Conservation (phyloP, 164 flowering plant species). For the Cinnamomum micranthum region DNA sequence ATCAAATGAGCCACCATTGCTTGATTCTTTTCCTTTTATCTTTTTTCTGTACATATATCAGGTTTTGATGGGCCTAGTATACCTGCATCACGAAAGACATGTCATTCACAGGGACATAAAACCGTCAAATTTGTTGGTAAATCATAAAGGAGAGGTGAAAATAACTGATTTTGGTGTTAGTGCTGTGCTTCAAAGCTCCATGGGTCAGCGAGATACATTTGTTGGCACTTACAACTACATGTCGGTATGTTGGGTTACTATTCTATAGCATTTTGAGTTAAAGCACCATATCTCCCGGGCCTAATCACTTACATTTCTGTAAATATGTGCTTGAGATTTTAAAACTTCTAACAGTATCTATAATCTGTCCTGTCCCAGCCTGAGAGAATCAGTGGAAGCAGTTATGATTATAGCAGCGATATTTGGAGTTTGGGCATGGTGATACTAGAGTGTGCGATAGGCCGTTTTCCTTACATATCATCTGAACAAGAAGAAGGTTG, state of each 20-base stretch:
- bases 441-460: constrained; percentile 92
- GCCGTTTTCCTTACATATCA: constrained; percentile 79
- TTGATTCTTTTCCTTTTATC: neutral
- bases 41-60: constrained; percentile 23
- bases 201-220: constrained; percentile 95
- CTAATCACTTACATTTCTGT: neutral
- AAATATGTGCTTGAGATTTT: neutral
- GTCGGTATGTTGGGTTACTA: constrained; percentile 61
- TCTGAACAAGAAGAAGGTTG: constrained; percentile 71
- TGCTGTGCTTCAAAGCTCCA: constrained; percentile 80
- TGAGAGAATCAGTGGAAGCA: constrained; percentile 89
- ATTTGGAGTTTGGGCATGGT: constrained; percentile 99
- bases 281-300: neutral
- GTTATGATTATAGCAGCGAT: constrained; percentile 89
- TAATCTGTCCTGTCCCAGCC: constrained; percentile 46
- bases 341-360: neutral
- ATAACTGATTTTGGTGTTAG: constrained; percentile 99
- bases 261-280: neutral
- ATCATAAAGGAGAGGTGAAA: constrained; percentile 93
- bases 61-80: constrained; percentile 91
- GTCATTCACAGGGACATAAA: constrained; percentile 97
- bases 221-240: constrained; percentile 98
- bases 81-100: constrained; percentile 88
- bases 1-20: neutral
- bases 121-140: constrained; percentile 92